Evolutionary conservation across 192 early-diverging fungal genomes (phyloP).

Genomic region (Rhizophagus prolifer): DNA sequence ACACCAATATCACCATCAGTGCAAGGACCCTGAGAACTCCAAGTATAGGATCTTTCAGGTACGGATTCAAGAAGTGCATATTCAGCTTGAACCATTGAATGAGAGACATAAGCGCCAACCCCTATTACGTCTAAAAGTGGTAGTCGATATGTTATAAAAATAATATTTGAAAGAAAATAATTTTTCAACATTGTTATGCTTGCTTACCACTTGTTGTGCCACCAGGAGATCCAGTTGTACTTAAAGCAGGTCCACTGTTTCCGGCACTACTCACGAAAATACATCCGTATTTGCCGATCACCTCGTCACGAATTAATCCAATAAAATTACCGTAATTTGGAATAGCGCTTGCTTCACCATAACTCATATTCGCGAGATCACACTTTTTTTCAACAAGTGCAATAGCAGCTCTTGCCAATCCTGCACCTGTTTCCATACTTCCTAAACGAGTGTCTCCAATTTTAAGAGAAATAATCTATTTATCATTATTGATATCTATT

Average conservation of each 20-base stretch:
- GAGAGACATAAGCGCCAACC: slow-evolving; percentile 89
- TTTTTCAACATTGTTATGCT: background rate
- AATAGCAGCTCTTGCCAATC: slow-evolving; percentile 77
- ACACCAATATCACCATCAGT: slow-evolving; percentile 83
- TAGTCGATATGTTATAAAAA: background rate
- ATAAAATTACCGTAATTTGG: slow-evolving; percentile 81
- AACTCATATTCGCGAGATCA: slow-evolving; percentile 85
- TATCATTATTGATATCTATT: background rate
- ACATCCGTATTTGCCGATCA: slow-evolving; percentile 76
- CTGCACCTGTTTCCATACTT: slow-evolving; percentile 82
- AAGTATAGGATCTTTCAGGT: slow-evolving; percentile 80
- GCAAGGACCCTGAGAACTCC: slow-evolving; percentile 86
- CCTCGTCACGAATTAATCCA: slow-evolving; percentile 76
- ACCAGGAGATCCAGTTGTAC: slow-evolving; percentile 83
- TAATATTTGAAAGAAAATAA: background rate
- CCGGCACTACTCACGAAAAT: slow-evolving; percentile 89
- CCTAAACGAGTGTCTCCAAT: slow-evolving; percentile 81
- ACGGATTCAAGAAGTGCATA: slow-evolving; percentile 81
- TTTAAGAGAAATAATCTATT: slow-evolving; percentile 79
- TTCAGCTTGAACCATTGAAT: slow-evolving; percentile 82
- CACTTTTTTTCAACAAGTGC: slow-evolving; percentile 66
- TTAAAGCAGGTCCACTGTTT: slow-evolving; percentile 89
- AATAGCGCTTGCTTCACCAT: slow-evolving; percentile 75
- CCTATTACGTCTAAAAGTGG: slow-evolving; percentile 63
- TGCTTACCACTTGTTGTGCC: slow-evolving; percentile 58